A percentile compares a stretch with the other conserved stretches of the same genome.
These are phyloP conservation scores for Cladophialophora yegresii DNA, from an alignment of 2,329 filamentous ascomycete species.

Conservation along the genomic window DNA sequence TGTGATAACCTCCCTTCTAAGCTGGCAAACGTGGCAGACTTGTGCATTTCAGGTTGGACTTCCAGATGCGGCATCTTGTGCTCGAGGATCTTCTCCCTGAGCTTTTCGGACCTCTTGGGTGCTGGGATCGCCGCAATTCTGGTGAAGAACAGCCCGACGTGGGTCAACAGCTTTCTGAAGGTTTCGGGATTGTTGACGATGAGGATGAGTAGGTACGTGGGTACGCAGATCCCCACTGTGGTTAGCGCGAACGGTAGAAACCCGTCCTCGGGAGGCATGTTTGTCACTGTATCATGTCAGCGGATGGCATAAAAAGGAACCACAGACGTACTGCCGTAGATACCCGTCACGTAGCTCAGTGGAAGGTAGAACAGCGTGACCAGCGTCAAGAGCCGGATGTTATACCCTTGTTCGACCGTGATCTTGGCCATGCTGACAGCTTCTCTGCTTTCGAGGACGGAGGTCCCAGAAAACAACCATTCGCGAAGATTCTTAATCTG, in stretches of 20 bases:
- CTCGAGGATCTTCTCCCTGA: conserved; percentile 25
- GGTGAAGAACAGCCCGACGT: conserved; percentile 22
- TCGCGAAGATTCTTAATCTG: conserved; percentile 54
- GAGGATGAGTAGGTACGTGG: conserved; percentile 51
- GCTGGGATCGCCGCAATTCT: conserved; percentile 21
- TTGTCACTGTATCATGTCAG: conserved; percentile 34
- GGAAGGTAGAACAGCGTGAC: conserved; percentile 49
- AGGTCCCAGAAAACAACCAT: conserved; percentile 63
- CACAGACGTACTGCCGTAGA: conserved; percentile 31
- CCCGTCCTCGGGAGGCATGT: conserved; percentile 44
- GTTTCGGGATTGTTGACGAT: conserved; percentile 42
- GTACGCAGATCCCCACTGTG: conserved; percentile 47
- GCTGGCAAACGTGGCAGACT: conserved; percentile 26
- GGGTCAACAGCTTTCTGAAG: conserved; percentile 9
- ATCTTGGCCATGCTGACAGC: conserved; percentile 59
- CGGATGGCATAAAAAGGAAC: not conserved
- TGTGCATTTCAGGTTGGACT: conserved; percentile 15
- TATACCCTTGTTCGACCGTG: conserved; percentile 58
- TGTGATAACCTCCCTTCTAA: conserved; percentile 25
- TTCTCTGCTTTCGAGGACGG: conserved; percentile 61
- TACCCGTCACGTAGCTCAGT: conserved; percentile 39
- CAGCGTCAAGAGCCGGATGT: conserved; percentile 45
- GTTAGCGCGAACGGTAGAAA: conserved; percentile 48
- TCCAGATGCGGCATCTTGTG: conserved; percentile 6
- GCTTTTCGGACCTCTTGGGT: conserved; percentile 25